Base-by-base conservation (phyloP, 1,284 basidiomycete genomes). In the Coniophora puteana region DNA sequence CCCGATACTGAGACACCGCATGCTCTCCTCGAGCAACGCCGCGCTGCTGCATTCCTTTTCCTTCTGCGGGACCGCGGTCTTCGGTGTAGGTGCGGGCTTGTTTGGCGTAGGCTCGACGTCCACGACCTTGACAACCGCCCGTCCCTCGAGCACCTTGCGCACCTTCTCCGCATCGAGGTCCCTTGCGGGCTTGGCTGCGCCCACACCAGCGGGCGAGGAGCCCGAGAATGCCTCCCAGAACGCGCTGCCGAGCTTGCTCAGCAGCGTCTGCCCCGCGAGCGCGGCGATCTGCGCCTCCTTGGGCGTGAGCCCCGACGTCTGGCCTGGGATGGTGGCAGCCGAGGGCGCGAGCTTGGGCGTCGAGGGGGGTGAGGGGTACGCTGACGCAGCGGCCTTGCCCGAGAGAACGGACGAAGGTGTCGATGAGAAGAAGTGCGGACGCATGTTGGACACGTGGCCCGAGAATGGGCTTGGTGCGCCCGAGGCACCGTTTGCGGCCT, bases 181-280 rank as follows among this genome's bases (percentile, higher is more conserved):
- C n/a, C 7, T 24, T 11, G 35, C 29, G 33, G 59, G 40, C 45
- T 10, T 29, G 65, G 49, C 30, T 57, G 43, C 21, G 56, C 47
- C 16, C 53, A 51, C 20, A 38, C 51, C 53, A 35, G 53, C 48
- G 13, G 57, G 31, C 4, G 57, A 46, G 2, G 64, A 54, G 18
- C 78, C 78, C 12, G 80, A 73, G 63, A 89, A 89, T 21, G 86
- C 87, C 48, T 89, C 85, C 85, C 84, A 89, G 63, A 89, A 89
- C 30, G 86, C 83, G 20, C 66, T 59, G 12, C 83, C 81, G 22
- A 89, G 69, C 51, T 78, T 81, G 57, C 67, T 64, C 36, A 84
- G 54, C 22, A 89, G 61, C 0, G 86, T 87, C 61, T 88, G 83
- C 24, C 75, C 78, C 4, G 83, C 86, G 45, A 86, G 68, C 7